Evolutionary conservation across 2,329 filamentous ascomycete genomes (phyloP).

Genomic region (Pseudocercospora fuligena): DNA sequence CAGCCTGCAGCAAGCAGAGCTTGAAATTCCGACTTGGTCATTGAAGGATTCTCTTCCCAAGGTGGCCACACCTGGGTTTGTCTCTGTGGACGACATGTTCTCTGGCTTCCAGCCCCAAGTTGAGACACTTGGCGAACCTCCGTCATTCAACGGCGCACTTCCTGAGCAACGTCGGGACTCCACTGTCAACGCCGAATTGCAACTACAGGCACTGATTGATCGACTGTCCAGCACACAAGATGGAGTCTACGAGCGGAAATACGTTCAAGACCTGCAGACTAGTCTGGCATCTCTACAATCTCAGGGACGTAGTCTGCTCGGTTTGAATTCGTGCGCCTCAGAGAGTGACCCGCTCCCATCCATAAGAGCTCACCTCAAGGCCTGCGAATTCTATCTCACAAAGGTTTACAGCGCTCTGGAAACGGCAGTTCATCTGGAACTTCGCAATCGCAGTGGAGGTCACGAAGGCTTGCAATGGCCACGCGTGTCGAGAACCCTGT

Average conservation of each 20-base stretch:
- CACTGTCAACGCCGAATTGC: not conserved
- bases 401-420: not conserved
- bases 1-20: not conserved
- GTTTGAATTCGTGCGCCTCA: not conserved
- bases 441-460: not conserved
- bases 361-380: not conserved
- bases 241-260: conserved; percentile 5
- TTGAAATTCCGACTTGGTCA: not conserved
- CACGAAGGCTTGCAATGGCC: conserved; percentile 3
- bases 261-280: conserved; percentile 9
- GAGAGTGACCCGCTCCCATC: not conserved
- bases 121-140: not conserved
- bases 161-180: not conserved
- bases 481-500: conserved; percentile 3
- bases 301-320: not conserved
- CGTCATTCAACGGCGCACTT: not conserved
- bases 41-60: not conserved
- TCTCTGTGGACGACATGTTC: conserved; percentile 14
- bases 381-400: not conserved
- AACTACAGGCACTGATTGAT: not conserved
- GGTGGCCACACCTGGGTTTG: not conserved
- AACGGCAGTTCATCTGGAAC: not conserved
- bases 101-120: not conserved
- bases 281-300: conserved; percentile 11
- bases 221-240: not conserved